Evolutionary conservation across 2,329 filamentous ascomycete genomes (phyloP), one percentile per base, ranked within the genome.

Genomic region (Neoascochyta sp.): DNA sequence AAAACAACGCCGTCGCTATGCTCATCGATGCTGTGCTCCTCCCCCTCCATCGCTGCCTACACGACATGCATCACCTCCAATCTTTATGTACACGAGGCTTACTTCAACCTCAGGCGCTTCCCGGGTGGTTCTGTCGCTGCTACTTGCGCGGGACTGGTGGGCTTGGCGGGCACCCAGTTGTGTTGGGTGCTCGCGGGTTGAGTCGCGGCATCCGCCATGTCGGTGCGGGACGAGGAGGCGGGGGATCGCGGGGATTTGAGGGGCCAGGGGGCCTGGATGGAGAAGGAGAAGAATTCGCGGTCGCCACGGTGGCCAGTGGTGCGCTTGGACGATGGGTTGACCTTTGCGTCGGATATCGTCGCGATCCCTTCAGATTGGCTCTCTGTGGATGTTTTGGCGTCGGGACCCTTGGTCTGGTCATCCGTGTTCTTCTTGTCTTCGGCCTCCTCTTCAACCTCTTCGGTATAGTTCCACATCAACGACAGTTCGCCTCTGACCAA

Each of bases 391-490:
- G 11, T 17, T 7, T 11, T 17, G 5, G 16, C 11, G 1, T 29
- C 14, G 6, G 9, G 19, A 22, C 27, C 43, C 26, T 32, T 54
- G 42, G 7, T 28, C 26, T 28, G 45, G 4, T 25, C 31, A 3
- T 38, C 27, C 9, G 33, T 40, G 9, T 26, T 32, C 14, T 34
- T 28, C 31, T 41, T 44, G 15, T 29, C 24, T 20, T 47, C 29
- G 4, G 56, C 48, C 13, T 57, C 53, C 9, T 59, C 55, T 16
- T 71, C 71, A 23, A 68, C 62, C 1, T 65, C 67, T 57, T 96
- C 90, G 0, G 80, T 88, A 54, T 89, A 96, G 3, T 70, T 69
- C 83, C 85, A 93, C 76, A 96, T 82, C 22, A 80, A 63, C 28
- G 68, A 70, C 2, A 90, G 43, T 53, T 96, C 88, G 2, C 87